phyloP scores from a whole-genome alignment of 202 grass and related monocot species.

The Carex sylvatica region DNA sequence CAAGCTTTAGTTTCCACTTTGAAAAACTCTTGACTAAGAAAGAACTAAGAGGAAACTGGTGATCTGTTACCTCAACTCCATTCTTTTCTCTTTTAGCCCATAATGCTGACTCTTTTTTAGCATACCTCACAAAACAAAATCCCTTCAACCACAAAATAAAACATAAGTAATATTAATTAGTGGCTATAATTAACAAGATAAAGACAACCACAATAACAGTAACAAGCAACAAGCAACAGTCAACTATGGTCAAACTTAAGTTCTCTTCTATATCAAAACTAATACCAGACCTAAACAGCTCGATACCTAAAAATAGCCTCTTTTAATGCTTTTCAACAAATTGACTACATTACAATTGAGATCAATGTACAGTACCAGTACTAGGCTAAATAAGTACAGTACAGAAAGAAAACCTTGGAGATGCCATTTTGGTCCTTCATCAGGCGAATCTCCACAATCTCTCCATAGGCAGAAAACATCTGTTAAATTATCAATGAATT shows the following conservation, averaged over 20 bases:
- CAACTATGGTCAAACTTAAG: neutral
- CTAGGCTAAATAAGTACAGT: constrained; percentile 17
- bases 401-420: constrained; percentile 52
- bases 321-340: neutral
- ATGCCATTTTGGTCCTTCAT: constrained; percentile 63
- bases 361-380: neutral
- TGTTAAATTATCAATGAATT: constrained; percentile 28
- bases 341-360: neutral
- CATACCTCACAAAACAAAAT: constrained; percentile 77
- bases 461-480: constrained; percentile 71
- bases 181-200: constrained; percentile 7
- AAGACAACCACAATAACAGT: neutral
- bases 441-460: constrained; percentile 60
- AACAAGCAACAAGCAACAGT: neutral
- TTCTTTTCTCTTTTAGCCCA: constrained; percentile 58
- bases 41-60: constrained; percentile 24
- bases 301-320: neutral
- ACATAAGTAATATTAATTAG: neutral
- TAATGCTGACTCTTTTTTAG: constrained; percentile 54
- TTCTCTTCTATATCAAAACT: neutral
- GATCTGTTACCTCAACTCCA: constrained; percentile 46
- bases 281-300: neutral
- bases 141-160: constrained; percentile 45
- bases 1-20: neutral
- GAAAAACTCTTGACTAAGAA: neutral